phyloP scores from a whole-genome alignment of 2,329 filamentous ascomycete species.

The Epichloe gansuensis region DNA sequence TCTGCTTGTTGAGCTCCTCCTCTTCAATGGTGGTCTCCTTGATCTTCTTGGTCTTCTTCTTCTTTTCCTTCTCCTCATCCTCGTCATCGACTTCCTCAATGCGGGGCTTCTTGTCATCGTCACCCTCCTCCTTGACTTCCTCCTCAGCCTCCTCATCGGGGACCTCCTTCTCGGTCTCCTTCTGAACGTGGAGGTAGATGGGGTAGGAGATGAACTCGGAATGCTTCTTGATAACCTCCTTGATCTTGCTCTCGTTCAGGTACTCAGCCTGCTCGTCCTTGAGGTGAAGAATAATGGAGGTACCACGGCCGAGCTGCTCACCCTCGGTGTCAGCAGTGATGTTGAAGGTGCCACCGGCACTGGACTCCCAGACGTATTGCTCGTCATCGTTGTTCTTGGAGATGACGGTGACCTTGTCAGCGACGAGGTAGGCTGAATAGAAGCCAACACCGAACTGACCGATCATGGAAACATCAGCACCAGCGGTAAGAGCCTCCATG shows the following conservation, averaged over 20 bases:
- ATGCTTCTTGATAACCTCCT: constrained; percentile 99
- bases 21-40: constrained; percentile 98
- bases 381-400: constrained; percentile 99
- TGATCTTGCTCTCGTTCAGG: constrained; percentile 97
- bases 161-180: constrained; percentile 98
- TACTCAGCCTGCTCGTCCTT: constrained; percentile 99
- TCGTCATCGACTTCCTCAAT: constrained; percentile 85
- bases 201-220: constrained; percentile 99
- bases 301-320: constrained; percentile 82
- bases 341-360: constrained; percentile 93
- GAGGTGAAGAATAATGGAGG: constrained; percentile 95
- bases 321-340: constrained; percentile 83
- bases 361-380: constrained; percentile 99
- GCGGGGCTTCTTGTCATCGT: constrained; percentile 88
- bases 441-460: constrained; percentile 99
- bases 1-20: constrained; percentile 99
- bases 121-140: constrained; percentile 51
- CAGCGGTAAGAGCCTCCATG: constrained; percentile 97
- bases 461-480: constrained; percentile 99
- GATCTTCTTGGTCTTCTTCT: constrained; percentile 98
- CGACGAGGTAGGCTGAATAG: constrained; percentile 99
- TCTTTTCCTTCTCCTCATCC: constrained; percentile 77
- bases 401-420: constrained; percentile 86
- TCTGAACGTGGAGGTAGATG: constrained; percentile 98
- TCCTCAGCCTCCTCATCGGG: constrained; percentile 84